These are phyloP conservation scores for Cryphonectria naterciae DNA, from an alignment of 2,329 filamentous ascomycete genomes.

Conservation along the genomic window DNA sequence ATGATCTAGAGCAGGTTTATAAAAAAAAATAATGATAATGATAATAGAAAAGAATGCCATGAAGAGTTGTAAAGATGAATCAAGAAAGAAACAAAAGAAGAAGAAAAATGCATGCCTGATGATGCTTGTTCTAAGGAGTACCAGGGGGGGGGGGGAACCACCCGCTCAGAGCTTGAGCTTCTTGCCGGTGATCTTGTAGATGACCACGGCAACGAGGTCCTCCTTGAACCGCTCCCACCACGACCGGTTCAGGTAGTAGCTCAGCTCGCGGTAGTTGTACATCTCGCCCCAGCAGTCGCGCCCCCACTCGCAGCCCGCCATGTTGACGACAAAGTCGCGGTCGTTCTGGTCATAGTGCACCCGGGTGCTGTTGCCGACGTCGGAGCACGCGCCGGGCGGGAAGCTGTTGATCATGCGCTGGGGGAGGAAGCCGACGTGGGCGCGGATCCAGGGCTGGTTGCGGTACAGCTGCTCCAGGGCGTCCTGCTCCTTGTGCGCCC, in stretches of 20 bases:
- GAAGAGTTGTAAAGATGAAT: background rate
- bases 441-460: constrained; percentile 89
- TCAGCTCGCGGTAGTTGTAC: constrained; percentile 91
- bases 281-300: constrained; percentile 98
- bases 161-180: constrained; percentile 57
- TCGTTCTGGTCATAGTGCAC: constrained; percentile 88
- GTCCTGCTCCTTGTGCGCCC: constrained; percentile 99
- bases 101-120: background rate
- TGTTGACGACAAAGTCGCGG: constrained; percentile 93
- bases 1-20: constrained; percentile 10
- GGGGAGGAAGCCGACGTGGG: constrained; percentile 84
- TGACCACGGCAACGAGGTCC: constrained; percentile 62
- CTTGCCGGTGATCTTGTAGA: constrained; percentile 66
- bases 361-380: constrained; percentile 71
- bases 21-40: background rate
- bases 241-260: constrained; percentile 84
- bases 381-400: constrained; percentile 84
- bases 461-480: constrained; percentile 90
- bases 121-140: background rate
- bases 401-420: constrained; percentile 96
- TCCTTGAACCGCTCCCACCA: constrained; percentile 79
- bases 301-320: constrained; percentile 97
- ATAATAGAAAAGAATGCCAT: constrained; percentile 17
- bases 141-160: background rate
- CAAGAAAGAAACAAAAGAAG: background rate